Percentiles rank a stretch among this genome's conserved stretches.
These are phyloP conservation scores for Candida orba DNA, from an alignment of 805 yeast species.

Conservation along the genomic window DNA sequence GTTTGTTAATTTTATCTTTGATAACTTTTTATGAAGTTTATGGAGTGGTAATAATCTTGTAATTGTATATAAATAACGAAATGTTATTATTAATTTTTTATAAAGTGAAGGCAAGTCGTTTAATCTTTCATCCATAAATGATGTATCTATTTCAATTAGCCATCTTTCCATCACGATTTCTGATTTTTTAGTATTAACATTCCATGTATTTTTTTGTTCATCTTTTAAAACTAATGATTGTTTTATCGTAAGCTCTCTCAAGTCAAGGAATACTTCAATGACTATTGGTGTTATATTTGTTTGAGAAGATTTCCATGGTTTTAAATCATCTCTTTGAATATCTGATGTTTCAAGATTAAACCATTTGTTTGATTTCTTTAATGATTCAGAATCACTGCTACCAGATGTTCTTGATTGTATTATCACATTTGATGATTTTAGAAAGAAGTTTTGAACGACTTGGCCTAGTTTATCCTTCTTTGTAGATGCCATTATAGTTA, in stretches of 20 bases:
- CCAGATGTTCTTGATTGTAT: constrained; percentile 34
- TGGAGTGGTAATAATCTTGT: constrained; percentile 66
- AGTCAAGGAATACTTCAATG: constrained; percentile 73
- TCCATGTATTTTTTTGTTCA: constrained; percentile 44
- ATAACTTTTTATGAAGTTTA: constrained; percentile 42
- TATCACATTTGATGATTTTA: constrained; percentile 53
- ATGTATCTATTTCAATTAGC: constrained; percentile 73
- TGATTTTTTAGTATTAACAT: constrained; percentile 55
- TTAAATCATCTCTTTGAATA: constrained; percentile 45
- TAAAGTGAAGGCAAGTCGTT: constrained; percentile 62
- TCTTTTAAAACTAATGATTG: constrained; percentile 57
- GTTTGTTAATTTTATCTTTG: constrained; percentile 29
- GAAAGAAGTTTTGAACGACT: constrained; percentile 45
- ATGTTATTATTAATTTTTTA: constrained; percentile 64
- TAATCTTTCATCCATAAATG: constrained; percentile 26
- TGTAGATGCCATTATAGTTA: constrained; percentile 6
- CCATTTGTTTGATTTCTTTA: constrained; percentile 48
- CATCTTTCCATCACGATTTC: constrained; percentile 95
- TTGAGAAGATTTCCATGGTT: constrained; percentile 46
- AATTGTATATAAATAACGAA: constrained; percentile 66
- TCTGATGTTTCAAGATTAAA: constrained; percentile 45
- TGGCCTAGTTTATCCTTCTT: constrained; percentile 21
- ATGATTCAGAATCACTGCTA: constrained; percentile 4
- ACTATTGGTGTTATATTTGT: constrained; percentile 68
- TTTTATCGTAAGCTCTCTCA: constrained; percentile 46